These are phyloP conservation scores for Diaporthe sp. DNA, from an alignment of 2,329 filamentous ascomycete genomes.

Conservation along the genomic window DNA sequence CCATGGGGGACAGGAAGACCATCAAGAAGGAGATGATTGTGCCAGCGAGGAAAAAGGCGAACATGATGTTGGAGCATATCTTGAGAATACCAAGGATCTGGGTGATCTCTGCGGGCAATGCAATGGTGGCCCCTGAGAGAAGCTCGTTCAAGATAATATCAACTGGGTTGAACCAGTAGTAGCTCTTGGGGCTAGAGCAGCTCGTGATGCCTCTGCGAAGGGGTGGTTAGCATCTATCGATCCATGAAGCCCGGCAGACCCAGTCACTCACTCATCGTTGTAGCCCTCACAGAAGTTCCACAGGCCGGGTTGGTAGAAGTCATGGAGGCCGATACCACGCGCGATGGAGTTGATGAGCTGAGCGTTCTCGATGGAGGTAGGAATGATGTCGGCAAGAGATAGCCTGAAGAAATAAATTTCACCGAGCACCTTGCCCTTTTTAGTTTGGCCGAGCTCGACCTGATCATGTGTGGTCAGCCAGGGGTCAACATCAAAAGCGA, in stretches of 20 bases:
- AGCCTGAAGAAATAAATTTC: constrained; percentile 88
- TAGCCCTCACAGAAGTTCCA: constrained; percentile 96
- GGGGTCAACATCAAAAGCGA: not conserved
- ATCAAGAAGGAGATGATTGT: constrained; percentile 79
- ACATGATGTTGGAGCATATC: constrained; percentile 87
- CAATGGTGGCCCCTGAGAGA: constrained; percentile 85
- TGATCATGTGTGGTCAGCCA: constrained; percentile 44
- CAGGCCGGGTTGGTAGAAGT: constrained; percentile 93
- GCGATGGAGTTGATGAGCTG: constrained; percentile 89
- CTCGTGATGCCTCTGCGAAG: constrained; percentile 79
- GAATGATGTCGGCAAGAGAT: constrained; percentile 86
- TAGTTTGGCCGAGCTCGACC: constrained; percentile 81
- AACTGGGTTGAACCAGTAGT: constrained; percentile 95
- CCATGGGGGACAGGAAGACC: constrained; percentile 75
- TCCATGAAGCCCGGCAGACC: not conserved
- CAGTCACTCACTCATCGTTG: constrained; percentile 65
- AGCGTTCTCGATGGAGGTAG: constrained; percentile 78
- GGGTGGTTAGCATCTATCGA: constrained; percentile 52
- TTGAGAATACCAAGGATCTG: constrained; percentile 81
- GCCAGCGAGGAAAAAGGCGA: constrained; percentile 84
- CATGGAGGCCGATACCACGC: constrained; percentile 87
- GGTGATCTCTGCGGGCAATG: constrained; percentile 80
- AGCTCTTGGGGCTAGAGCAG: constrained; percentile 77
- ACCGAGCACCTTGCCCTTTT: constrained; percentile 70
- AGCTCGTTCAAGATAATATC: constrained; percentile 85